Percentiles rank a stretch among this genome's conserved stretches.
phyloP scores from a whole-genome alignment of 2,329 filamentous ascomycete species.

The Scedosporium dehoogii region DNA sequence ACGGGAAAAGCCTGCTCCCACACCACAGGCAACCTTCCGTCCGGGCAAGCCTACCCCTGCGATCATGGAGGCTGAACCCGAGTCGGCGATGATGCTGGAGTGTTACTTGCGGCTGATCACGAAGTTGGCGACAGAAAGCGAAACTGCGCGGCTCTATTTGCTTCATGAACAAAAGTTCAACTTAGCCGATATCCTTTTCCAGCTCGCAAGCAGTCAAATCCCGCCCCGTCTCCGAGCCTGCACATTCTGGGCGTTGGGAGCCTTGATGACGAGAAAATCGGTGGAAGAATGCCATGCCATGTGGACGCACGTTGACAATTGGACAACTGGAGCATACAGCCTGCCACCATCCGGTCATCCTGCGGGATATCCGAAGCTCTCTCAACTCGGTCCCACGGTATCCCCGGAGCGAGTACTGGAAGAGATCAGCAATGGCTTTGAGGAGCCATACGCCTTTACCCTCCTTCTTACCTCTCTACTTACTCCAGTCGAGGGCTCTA shows the following conservation, averaged over 20 bases:
- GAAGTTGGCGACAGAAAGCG: conserved; percentile 68
- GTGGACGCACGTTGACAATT: conserved; percentile 74
- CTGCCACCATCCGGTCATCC: conserved; percentile 19
- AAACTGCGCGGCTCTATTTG: conserved; percentile 62
- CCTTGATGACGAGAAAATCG: conserved; percentile 67
- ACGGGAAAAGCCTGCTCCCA: conserved; percentile 55
- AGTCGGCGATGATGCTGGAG: conserved; percentile 93
- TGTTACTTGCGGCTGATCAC: conserved; percentile 84
- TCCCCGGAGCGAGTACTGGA: conserved; percentile 59
- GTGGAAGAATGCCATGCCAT: conserved; percentile 57
- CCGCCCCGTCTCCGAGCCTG: conserved; percentile 71
- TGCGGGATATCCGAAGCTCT: conserved; percentile 13
- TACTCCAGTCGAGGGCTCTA: conserved; percentile 50
- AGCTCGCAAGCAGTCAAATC: conserved; percentile 67
- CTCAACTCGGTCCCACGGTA: conserved; percentile 23
- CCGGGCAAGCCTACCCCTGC: conserved; percentile 52
- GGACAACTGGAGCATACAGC: conserved; percentile 56
- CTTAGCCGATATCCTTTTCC: conserved; percentile 64
- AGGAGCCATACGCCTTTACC: conserved; percentile 78
- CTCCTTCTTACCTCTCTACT: conserved; percentile 65
- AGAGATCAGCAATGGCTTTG: conserved; percentile 67
- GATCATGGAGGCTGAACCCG: conserved; percentile 72
- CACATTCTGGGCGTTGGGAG: conserved; percentile 68
- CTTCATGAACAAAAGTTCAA: conserved; percentile 55
- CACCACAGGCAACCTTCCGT: conserved; percentile 32